A percentile compares a stretch with the other conserved stretches of the same genome.
These are phyloP conservation scores for Penicillium malachiteum DNA, from an alignment of 495 filamentous ascomycete genomes.

Conservation along the genomic window DNA sequence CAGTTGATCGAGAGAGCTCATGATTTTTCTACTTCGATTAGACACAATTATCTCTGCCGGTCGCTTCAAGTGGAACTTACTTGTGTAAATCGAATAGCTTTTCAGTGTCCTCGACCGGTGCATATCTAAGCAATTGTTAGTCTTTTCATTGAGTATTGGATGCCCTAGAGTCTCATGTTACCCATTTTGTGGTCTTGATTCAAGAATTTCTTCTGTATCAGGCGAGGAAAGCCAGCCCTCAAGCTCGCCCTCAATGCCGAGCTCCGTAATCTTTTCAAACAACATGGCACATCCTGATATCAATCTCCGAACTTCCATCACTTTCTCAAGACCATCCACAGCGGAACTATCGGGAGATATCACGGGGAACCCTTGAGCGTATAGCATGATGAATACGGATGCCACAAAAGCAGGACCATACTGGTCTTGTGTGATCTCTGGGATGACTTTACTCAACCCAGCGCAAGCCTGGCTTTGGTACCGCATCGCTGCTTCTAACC, in stretches of 20 bases:
- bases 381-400: slow-evolving; percentile 42
- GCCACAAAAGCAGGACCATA: slow-evolving; percentile 40
- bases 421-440: slow-evolving; percentile 24
- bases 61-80: slow-evolving; percentile 12
- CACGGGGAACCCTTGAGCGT: slow-evolving; percentile 34
- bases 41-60: neutral
- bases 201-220: slow-evolving; percentile 19
- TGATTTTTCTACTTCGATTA: slow-evolving; percentile 12
- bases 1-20: slow-evolving; percentile 26
- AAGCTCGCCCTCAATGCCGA: slow-evolving; percentile 24
- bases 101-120: slow-evolving; percentile 1
- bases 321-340: slow-evolving; percentile 29
- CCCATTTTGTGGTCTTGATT: slow-evolving; percentile 12
- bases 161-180: slow-evolving; percentile 3
- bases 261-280: slow-evolving; percentile 26
- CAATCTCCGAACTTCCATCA: slow-evolving; percentile 36
- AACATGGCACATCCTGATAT: slow-evolving; percentile 37
- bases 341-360: slow-evolving; percentile 29
- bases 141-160: neutral
- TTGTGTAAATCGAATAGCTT: slow-evolving; percentile 20
- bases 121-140: slow-evolving; percentile 7
- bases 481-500: slow-evolving; percentile 34
- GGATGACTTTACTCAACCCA: slow-evolving; percentile 29
- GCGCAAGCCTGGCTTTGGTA: slow-evolving; percentile 40
- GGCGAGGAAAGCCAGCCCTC: slow-evolving; percentile 25